Evolutionary conservation across 495 filamentous ascomycete species (phyloP).

Genomic region (Acidomyces sp.): DNA sequence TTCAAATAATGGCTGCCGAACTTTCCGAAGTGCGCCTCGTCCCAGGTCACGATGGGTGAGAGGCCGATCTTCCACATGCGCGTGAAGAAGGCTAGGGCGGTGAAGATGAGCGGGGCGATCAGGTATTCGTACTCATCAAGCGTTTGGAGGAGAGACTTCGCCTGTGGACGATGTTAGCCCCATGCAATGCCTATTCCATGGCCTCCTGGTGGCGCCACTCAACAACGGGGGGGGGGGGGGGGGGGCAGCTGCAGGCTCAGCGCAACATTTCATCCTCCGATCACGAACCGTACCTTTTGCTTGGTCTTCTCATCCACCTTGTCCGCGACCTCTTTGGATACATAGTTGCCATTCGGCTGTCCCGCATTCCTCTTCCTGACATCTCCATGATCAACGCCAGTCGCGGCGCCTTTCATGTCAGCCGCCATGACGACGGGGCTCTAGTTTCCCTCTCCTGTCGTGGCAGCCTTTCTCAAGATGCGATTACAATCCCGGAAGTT

Average conservation of each 20-base stretch:
- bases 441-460: too few species aligned
- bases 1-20: constrained; percentile 98
- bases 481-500: too few species aligned
- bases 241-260: neutral
- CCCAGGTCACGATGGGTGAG: constrained; percentile 95
- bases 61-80: constrained; percentile 89
- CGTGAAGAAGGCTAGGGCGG: constrained; percentile 79
- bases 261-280: too few species aligned
- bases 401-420: constrained; percentile 33
- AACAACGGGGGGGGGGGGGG: neutral
- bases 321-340: constrained; percentile 39
- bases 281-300: constrained; percentile 53
- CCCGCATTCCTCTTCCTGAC: constrained; percentile 63
- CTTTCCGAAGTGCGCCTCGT: constrained; percentile 98
- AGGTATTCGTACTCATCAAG: constrained; percentile 75
- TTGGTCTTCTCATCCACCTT: constrained; percentile 46
- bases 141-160: constrained; percentile 43
- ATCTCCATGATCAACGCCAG: constrained; percentile 58
- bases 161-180: constrained; percentile 15
- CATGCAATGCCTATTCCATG: neutral
- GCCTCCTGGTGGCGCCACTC: neutral
- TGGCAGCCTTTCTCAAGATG: too few species aligned
- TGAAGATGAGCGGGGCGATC: constrained; percentile 80
- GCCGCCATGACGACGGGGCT: constrained; percentile 21
- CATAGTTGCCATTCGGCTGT: constrained; percentile 28